A percentile compares a stretch with the other conserved stretches of the same genome.
These are phyloP conservation scores for Hypomontagnella submonticulosa DNA, from an alignment of 495 filamentous ascomycete genomes.

Conservation along the genomic window DNA sequence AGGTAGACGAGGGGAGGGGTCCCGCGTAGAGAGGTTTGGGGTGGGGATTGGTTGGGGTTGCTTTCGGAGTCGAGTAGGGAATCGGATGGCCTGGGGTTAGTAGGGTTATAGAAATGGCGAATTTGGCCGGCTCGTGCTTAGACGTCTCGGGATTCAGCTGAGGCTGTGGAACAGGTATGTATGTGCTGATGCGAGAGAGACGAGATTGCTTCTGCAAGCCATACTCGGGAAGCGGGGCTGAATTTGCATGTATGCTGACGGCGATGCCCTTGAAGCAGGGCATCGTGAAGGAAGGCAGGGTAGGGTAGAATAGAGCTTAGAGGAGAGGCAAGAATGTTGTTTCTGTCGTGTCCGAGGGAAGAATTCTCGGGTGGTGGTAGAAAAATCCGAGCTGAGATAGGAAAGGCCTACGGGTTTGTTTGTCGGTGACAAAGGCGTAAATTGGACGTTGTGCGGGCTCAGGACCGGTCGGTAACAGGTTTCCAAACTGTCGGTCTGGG, in stretches of 20 bases:
- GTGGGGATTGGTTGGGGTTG: constrained; percentile 74
- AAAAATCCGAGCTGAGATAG: constrained; percentile 13
- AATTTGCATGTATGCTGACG: constrained; percentile 93
- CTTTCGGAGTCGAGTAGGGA: constrained; percentile 86
- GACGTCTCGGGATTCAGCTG: constrained; percentile 74
- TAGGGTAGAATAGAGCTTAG: background rate
- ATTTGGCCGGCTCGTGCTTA: constrained; percentile 90
- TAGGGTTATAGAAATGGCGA: constrained; percentile 95
- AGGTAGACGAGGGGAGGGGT: constrained; percentile 62
- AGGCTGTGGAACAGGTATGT: constrained; percentile 92
- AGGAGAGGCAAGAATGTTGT: constrained; percentile 7
- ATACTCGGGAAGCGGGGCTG: constrained; percentile 88
- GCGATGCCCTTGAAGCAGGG: constrained; percentile 98
- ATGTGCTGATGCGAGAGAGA: constrained; percentile 90
- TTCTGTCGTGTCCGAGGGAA: constrained; percentile 17
- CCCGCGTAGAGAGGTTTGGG: constrained; percentile 84
- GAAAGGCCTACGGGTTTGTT: constrained; percentile 13
- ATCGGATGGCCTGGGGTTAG: constrained; percentile 88
- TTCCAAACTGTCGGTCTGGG: constrained; percentile 17
- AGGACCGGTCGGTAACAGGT: constrained; percentile 6
- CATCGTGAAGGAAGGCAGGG: constrained; percentile 64
- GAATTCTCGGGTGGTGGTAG: constrained; percentile 15
- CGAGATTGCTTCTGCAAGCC: constrained; percentile 94
- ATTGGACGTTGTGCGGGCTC: constrained; percentile 20
- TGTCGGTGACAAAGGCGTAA: constrained; percentile 23